Evolutionary conservation across 352 stramenopile species (phyloP), one percentile per base, ranked within the genome.

Genomic region (Hyphochytrium catenoides): DNA sequence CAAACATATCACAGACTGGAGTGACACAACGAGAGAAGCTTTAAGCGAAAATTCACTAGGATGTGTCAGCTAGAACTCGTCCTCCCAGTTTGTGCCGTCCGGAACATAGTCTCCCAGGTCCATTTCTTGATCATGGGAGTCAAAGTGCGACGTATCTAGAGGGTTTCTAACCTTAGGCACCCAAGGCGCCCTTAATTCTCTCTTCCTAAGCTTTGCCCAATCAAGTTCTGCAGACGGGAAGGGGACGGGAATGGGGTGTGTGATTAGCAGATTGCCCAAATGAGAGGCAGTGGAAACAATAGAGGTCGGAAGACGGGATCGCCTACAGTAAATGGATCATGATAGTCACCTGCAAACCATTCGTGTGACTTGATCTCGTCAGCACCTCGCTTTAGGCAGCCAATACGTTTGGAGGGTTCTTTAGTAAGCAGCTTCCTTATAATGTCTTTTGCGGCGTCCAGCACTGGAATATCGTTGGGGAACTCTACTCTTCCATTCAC

Each of bases 401-500:
- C 85, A 3, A 94, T 50, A 11, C 85, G 59, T 36, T 82, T 83
- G 5, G 59, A 73, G 22, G 71, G 59, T 31, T 82, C 58, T 14
- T 65, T 70, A 22, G 76, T 64, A 6, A 95, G 57, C 17, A 95
- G 61, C 36, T 79, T 76, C 23, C 58, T 65, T 14, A 93, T 65
- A 15, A 95, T 51, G 37, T 95, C 74, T 1, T 59, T 56, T 27
- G 54, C 63, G 11, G 50, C 29, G 12, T 54, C 43, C 14, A 29
- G 65, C 2, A 76, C 63, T 35, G 62, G 66, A 33, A 86, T 66
- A 39, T 67, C 74, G 3, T 58, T 50, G 11, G 81, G 81, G 48
- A 90, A 94, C n/a, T 64, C 57, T 41, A 91, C 60, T 41, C 75
- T 85, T 21, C 87, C 78, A 33, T 89, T 89, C 53, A 94, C 76